These are phyloP conservation scores for Fraxinus albicans DNA, from an alignment of 305 asterid species.

Conservation along the genomic window DNA sequence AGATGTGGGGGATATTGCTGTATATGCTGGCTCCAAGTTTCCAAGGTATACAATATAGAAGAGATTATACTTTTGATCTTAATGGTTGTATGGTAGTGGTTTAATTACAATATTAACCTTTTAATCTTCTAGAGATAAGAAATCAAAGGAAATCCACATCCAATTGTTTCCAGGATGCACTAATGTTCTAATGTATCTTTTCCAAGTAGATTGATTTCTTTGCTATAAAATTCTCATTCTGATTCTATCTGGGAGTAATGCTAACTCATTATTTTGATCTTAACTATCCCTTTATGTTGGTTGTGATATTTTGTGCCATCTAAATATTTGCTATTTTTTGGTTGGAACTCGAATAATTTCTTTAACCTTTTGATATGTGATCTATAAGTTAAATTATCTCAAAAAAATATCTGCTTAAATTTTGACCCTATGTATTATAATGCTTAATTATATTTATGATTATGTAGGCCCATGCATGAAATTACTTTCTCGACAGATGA, in stretches of 20 bases:
- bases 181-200: background rate
- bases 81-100: background rate
- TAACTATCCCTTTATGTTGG: conserved; percentile 1
- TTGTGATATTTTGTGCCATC: background rate
- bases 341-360: background rate
- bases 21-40: conserved; percentile 38
- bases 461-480: conserved; percentile 93
- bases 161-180: background rate
- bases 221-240: background rate
- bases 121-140: background rate
- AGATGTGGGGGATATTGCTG: conserved; percentile 52
- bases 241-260: conserved; percentile 11
- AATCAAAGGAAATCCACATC: background rate
- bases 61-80: conserved; percentile 19
- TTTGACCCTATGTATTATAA: conserved; percentile 11
- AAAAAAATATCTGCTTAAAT: conserved; percentile 10
- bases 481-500: conserved; percentile 88
- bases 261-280: conserved; percentile 13
- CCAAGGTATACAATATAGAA: conserved; percentile 52
- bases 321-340: background rate
- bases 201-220: conserved; percentile 12
- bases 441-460: conserved; percentile 26
- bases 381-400: conserved; percentile 6
- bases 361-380: background rate
- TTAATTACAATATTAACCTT: background rate